phyloP scores from a whole-genome alignment of 306 rosid species.

The Acmispon strigosus region DNA sequence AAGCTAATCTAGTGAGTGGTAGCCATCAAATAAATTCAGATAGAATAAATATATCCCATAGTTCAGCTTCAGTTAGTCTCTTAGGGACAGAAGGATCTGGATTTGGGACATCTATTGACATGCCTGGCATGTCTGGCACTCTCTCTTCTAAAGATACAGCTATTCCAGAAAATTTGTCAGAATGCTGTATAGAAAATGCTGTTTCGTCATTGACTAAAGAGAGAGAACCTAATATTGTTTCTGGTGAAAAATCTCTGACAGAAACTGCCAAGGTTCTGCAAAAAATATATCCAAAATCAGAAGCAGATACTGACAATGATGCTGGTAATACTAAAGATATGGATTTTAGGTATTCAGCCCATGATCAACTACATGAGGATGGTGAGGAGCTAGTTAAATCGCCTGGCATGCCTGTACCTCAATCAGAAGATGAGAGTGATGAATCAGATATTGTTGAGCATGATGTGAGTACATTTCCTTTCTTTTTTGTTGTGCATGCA shows the following conservation, averaged over 20 bases:
- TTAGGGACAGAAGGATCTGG: conserved; percentile 40
- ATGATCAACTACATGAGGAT: conserved; percentile 12
- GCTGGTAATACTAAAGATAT: conserved; percentile 29
- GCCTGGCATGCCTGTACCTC: conserved; percentile 40
- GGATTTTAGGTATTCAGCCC: conserved; percentile 29
- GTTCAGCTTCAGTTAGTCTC: conserved; percentile 49
- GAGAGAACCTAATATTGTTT: conserved; percentile 21
- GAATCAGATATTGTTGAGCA: conserved; percentile 86
- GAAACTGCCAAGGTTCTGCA: conserved; percentile 4
- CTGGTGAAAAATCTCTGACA: conserved; percentile 28
- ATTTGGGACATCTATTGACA: conserved; percentile 31
- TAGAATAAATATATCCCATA: conserved; percentile 26
- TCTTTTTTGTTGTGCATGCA: not conserved
- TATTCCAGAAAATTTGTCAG: conserved; percentile 16
- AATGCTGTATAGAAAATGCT: conserved; percentile 17
- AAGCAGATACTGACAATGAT: conserved; percentile 36
- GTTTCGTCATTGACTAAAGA: conserved; percentile 22
- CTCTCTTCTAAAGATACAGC: conserved; percentile 40
- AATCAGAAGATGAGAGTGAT: conserved; percentile 63
- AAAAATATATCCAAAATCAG: conserved; percentile 30
- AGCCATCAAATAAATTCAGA: conserved; percentile 38
- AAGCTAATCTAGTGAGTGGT: conserved; percentile 35
- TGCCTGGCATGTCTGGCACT: conserved; percentile 31
- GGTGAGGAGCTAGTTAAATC: conserved; percentile 34
- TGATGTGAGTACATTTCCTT: conserved; percentile 60